Evolutionary conservation across 2,329 filamentous ascomycete genomes (phyloP), one percentile per base, ranked within the genome.

Genomic region (Cercospora sp.): DNA sequence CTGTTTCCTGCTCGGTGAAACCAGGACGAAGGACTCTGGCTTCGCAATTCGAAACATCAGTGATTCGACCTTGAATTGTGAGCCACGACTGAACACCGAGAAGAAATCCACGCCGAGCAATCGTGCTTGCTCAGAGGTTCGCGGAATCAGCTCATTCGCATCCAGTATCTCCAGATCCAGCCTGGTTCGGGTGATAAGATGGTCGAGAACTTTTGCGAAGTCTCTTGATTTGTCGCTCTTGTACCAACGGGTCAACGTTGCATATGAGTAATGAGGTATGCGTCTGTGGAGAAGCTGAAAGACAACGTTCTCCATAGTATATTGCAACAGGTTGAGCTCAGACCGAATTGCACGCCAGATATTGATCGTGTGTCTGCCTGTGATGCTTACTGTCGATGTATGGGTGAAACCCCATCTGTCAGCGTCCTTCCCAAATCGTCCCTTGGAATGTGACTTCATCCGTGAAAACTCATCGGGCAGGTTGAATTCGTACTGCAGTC

Each of bases 41-140:
- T 99, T 99, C 53, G 95, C 94, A 73, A 99, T 97, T 53, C 95
- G 89, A 76, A 98, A 97, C 95, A 99, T 98, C 74, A 97, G 89
- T 1, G 94, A 97, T 80, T 99, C 95, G 48, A 99, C 95, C 79
- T 99, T 99, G 86, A 96, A 98, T 77, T 99, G 95, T 0, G 94
- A 98, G 16, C 95, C 95, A 64, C 95, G 88, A 5, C 92, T 94
- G 76, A 97, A 95, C 64, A 99, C 95, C 0, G 94, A 97, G 78
- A 94, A 97, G 82, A 99, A 99, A 80, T 99, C 95, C 0, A 98
- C 91, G 0, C 95, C 95, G 3, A 99, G 85, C 10, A 99, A 83
- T 10, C 95, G 89, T 8, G 95, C 95, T 79, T 99, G 95, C 79
- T 99, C 95, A 74, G 93, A 97, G 0, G 93, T 98, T 64, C 94